These are phyloP conservation scores for Pichia sp. DNA, from an alignment of 1,139 yeast genomes.

Conservation along the genomic window DNA sequence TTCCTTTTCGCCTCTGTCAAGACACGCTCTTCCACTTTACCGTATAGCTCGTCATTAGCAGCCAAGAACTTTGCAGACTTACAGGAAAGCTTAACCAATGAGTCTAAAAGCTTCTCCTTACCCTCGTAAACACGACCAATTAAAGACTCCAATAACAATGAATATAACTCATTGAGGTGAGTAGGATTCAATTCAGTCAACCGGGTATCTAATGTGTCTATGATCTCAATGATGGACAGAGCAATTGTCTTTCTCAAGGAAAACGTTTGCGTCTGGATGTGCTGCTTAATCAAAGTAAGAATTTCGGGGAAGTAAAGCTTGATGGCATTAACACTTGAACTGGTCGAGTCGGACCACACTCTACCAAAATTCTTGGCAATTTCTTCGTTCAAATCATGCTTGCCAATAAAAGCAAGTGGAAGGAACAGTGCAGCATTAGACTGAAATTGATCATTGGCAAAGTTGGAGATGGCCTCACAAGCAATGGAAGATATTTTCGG, in stretches of 20 bases:
- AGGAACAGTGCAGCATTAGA: conserved; percentile 57
- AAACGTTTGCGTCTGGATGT: conserved; percentile 56
- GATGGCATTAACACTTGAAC: conserved; percentile 64
- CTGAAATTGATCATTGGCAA: conserved; percentile 65
- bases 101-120: conserved; percentile 67
- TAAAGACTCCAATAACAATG: conserved; percentile 53
- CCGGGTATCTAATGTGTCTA: conserved; percentile 31
- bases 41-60: conserved; percentile 26
- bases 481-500: conserved; percentile 55
- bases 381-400: conserved; percentile 50
- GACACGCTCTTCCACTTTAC: conserved; percentile 38
- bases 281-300: conserved; percentile 38
- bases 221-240: conserved; percentile 55
- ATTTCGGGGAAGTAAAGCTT: conserved; percentile 72
- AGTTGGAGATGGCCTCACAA: conserved; percentile 59
- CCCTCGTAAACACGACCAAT: conserved; percentile 87
- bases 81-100: conserved; percentile 53
- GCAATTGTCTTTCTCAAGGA: conserved; percentile 67
- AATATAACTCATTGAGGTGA: conserved; percentile 36
- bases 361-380: conserved; percentile 46
- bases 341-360: conserved; percentile 78
- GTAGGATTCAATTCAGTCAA: conserved; percentile 28
- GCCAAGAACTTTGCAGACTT: conserved; percentile 34
- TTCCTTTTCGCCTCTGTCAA: conserved; percentile 59
- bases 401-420: conserved; percentile 76